Conservation (phyloP, 2,329 filamentous ascomycete genomes). For the Aureobasidium sp. region DNA sequence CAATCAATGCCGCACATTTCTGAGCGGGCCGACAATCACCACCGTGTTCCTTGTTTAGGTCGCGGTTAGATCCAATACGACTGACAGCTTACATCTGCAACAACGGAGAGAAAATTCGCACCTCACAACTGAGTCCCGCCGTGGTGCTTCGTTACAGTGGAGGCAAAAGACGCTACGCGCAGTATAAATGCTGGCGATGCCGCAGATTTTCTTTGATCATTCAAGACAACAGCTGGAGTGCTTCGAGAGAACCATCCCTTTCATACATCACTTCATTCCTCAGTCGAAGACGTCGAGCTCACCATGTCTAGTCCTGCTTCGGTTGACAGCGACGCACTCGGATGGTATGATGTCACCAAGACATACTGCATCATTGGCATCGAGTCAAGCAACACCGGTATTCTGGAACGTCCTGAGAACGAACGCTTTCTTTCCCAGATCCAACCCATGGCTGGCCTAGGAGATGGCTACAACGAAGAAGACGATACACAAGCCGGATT, state of each 20-base stretch:
- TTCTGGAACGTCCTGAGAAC: background rate
- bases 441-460: background rate
- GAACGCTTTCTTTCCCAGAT: constrained; percentile 1
- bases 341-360: constrained; percentile 6
- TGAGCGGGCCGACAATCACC: background rate
- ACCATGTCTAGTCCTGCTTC: background rate
- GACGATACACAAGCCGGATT: background rate
- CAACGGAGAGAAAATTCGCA: background rate
- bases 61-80: background rate
- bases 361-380: constrained; percentile 12
- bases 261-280: background rate
- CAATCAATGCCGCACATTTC: constrained; percentile 1
- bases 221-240: background rate
- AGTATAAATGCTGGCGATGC: background rate
- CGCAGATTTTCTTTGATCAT: background rate
- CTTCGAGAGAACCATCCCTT: background rate
- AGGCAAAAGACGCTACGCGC: background rate
- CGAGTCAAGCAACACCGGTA: background rate
- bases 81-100: constrained; percentile 6
- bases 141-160: constrained; percentile 7
- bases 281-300: background rate
- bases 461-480: constrained; percentile 3
- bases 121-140: background rate
- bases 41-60: background rate
- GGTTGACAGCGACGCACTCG: background rate